Percentiles rank a stretch among this genome's conserved stretches.
These are phyloP conservation scores for Kodamaea sp. DNA, from an alignment of 1,139 yeast genomes.

Conservation along the genomic window DNA sequence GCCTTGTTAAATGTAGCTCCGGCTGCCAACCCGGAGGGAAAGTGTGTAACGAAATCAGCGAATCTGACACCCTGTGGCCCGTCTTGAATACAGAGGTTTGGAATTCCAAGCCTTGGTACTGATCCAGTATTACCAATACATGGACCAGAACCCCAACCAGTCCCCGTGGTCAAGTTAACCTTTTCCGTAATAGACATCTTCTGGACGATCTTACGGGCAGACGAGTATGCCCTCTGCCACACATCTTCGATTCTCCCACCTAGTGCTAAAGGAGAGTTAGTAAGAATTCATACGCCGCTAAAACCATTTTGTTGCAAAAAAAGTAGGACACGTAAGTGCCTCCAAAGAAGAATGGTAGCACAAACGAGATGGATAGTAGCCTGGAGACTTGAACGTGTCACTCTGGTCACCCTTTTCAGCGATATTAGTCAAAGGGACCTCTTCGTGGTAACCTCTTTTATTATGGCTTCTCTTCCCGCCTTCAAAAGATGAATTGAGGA, in stretches of 20 bases:
- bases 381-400: slow-evolving; percentile 27
- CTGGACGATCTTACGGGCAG: slow-evolving; percentile 53
- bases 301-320: too few species aligned
- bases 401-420: slow-evolving; percentile 24
- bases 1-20: slow-evolving; percentile 61
- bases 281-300: slow-evolving; percentile 1
- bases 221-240: slow-evolving; percentile 59
- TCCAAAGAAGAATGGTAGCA: slow-evolving; percentile 12
- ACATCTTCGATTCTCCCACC: slow-evolving; percentile 46
- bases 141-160: slow-evolving; percentile 65
- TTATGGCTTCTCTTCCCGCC: too few species aligned
- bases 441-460: slow-evolving; percentile 40
- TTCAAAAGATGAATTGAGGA: too few species aligned
- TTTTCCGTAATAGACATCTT: slow-evolving; percentile 60
- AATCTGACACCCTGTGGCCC: slow-evolving; percentile 65
- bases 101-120: slow-evolving; percentile 56
- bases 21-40: slow-evolving; percentile 60
- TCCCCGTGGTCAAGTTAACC: slow-evolving; percentile 65
- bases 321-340: too few species aligned
- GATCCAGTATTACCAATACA: slow-evolving; percentile 67
- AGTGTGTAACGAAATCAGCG: slow-evolving; percentile 58
- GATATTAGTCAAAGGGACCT: slow-evolving; percentile 29
- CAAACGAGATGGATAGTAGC: slow-evolving; percentile 42
- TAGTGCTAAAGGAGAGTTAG: slow-evolving; percentile 25
- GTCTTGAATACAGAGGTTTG: slow-evolving; percentile 63